Conservation (phyloP, 2,329 filamentous ascomycete species). For the Pezicula carpinea region DNA sequence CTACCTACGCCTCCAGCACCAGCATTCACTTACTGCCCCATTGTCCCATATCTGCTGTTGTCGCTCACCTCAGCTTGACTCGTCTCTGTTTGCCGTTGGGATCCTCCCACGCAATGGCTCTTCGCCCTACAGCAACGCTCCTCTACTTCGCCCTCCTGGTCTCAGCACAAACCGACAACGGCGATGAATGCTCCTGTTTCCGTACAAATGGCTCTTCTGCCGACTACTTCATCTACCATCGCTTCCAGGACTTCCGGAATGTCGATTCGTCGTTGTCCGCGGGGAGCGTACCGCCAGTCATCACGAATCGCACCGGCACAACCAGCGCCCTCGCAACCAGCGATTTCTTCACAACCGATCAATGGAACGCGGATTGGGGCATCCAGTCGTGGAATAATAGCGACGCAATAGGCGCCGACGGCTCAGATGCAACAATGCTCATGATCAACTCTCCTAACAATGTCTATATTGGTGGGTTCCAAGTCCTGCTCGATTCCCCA, state of each 20-base stretch:
- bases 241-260: conserved; percentile 26
- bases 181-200: conserved; percentile 23
- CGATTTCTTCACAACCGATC: conserved; percentile 16
- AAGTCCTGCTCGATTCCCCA: neutral
- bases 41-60: too few species aligned
- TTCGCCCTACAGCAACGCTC: conserved; percentile 13
- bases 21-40: too few species aligned
- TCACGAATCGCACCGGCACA: conserved; percentile 10
- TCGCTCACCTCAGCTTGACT: too few species aligned
- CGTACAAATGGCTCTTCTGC: conserved; percentile 21
- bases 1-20: too few species aligned
- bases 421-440: conserved; percentile 15
- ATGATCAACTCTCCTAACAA: conserved; percentile 26
- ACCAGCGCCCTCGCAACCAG: conserved; percentile 16
- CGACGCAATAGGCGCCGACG: conserved; percentile 7
- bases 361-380: conserved; percentile 23
- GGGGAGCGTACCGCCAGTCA: conserved; percentile 10
- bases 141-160: conserved; percentile 10
- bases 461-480: conserved; percentile 23
- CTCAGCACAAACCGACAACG: conserved; percentile 21
- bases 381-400: conserved; percentile 27
- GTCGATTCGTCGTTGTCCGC: conserved; percentile 6
- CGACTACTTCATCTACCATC: conserved; percentile 24
- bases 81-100: too few species aligned
- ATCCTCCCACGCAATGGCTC: conserved; percentile 7